Base-by-base conservation (phyloP, 257 asterid species). In the Capsicum pubescens region DNA sequence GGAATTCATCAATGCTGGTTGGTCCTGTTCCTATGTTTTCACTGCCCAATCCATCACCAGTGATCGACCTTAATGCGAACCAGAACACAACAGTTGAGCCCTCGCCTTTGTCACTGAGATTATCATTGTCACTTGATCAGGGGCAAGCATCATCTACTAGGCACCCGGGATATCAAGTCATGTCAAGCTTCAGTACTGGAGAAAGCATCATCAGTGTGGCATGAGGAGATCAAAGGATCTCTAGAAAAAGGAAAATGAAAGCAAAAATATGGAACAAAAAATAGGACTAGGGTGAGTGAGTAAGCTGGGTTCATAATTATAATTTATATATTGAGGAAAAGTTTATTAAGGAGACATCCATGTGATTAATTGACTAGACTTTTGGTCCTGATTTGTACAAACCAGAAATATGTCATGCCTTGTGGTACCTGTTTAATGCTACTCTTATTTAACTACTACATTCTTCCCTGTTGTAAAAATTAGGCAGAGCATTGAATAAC, bases 61-160 rank as follows among this genome's bases (percentile, higher is more conserved):
- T 69, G 81, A 54, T 87, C 26, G 94, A 85, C 90, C 90, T 89
- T 77, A 92, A 91, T 89, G 39, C 83, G 52, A 91, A 87, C 35
- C 90, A 86, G 61, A 88, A 85, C 46, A 60, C 71, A n/a, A 70
- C 84, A 13, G 6, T 77, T 12, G 97, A 90, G 85, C 88, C 92
- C 46, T 59, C 91, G 5, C 85, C 88, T 0, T 26, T 93, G 76
- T 93, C 98, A 17, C 70, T 93, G 94, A 86, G 91, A 86, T 86
- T 95, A 36, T 90, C 98, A 5, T 88, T 95, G 56, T 91, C 97
- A 21, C 88, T 89, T 3, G 93, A 89, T 26, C 89, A 86, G 58
- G 88, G 79, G 83, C 97, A 88, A 84, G 12, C 84, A 52, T 67
- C 94, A 69, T 84, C 91, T 15, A 78, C 82, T 21, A 87, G 87